These are phyloP conservation scores for Dipteronia dyeriana DNA, from an alignment of 345 rosid genomes.

Conservation along the genomic window DNA sequence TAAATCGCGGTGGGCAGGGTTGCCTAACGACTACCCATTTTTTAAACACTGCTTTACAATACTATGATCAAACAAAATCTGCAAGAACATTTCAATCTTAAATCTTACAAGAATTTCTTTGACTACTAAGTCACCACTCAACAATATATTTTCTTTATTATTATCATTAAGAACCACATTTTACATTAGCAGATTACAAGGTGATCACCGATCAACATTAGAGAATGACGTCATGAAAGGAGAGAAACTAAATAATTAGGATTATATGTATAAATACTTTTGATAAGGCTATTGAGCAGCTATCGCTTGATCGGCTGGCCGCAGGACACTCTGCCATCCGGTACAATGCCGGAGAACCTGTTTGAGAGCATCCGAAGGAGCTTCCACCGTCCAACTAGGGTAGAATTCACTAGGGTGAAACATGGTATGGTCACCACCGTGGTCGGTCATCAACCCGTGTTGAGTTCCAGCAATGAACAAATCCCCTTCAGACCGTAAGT, in stretches of 20 bases:
- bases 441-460: constrained; percentile 48
- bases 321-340: constrained; percentile 70
- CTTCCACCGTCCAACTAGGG: constrained; percentile 66
- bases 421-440: constrained; percentile 27
- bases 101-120: too few relatives aligned
- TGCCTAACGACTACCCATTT: too few relatives aligned
- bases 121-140: background rate
- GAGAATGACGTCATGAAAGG: background rate
- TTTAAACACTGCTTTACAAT: too few relatives aligned
- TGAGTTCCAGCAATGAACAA: constrained; percentile 62
- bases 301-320: constrained; percentile 51
- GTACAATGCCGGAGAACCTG: constrained; percentile 67
- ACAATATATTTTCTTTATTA: background rate
- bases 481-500: constrained; percentile 83
- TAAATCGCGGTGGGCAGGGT: too few relatives aligned
- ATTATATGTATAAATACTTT: background rate
- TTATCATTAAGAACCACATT: too few relatives aligned
- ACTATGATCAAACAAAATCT: too few relatives aligned
- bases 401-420: constrained; percentile 78
- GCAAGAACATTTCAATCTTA: too few relatives aligned
- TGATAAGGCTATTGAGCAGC: constrained; percentile 13
- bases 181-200: background rate
- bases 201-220: background rate
- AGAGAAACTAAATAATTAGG: background rate
- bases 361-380: constrained; percentile 69